Base-by-base conservation (phyloP, 192 early-diverging fungal species). In the Backusella australiensis region DNA sequence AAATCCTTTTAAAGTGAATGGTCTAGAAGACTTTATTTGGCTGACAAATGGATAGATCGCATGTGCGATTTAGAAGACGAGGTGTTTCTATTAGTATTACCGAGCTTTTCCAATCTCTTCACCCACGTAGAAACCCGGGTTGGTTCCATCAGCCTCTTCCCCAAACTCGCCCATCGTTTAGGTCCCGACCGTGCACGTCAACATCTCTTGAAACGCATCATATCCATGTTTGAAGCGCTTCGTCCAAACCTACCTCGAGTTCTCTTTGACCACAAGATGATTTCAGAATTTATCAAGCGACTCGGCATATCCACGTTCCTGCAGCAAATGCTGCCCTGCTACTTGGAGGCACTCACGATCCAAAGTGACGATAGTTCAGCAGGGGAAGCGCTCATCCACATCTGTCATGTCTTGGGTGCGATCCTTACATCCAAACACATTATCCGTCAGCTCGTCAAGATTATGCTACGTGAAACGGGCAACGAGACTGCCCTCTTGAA, bases 341-440 rank as follows among this genome's bases (percentile, higher is more conserved):
- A 90, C 52, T 71, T 90, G 32, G 89, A 90, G 67, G 75, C 89
- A 4, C 59, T 90, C 5, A 84, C 82, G 0, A 82, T 84, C 19
- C 79, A 77, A 11, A 83, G 83, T n/a, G 75, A 73, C 17, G 77
- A 74, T 21, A 78, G 6, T 1, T 32, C 86, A 41, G 86, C 87
- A 3, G 84, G 86, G 15, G 81, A 85, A 15, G 83, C 85, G 0
- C 75, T 90, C 49, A 81, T 87, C 7, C 78, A 86, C 19, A 87
- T 90, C 29, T 90, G 88, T 38, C 78, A 74, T 15, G 80, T 86
- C 2, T 74, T 90, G 15, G 89, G 89, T 3, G 86, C 89, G 1
- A 85, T 90, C 21, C 53, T 88, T 23, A 87, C 87, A 0, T 88
- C 86, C 0, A 90, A 90, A 52, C 83, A 88, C 77, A 80, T 90